Evolutionary conservation across 2,329 filamentous ascomycete species (phyloP).

Genomic region (Phialophora tarda): DNA sequence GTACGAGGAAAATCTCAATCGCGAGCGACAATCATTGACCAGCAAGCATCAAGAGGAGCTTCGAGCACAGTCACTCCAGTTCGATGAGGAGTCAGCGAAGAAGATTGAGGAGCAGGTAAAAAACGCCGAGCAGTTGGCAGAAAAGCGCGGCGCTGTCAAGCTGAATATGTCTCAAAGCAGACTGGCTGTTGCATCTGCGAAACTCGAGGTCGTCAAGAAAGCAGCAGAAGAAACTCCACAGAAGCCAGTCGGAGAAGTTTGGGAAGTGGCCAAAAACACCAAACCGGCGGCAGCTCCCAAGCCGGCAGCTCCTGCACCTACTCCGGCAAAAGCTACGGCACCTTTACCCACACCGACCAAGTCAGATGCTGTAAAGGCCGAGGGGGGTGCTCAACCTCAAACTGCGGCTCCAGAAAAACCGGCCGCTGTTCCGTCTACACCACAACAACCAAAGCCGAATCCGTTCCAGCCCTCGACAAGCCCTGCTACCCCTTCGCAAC

Average conservation of each 20-base stretch:
- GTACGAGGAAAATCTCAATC: conserved; percentile 48
- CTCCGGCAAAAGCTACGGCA: conserved; percentile 28
- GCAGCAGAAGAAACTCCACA: conserved; percentile 86
- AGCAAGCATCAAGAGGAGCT: conserved; percentile 61
- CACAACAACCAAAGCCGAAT: conserved; percentile 15
- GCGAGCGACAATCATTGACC: conserved; percentile 50
- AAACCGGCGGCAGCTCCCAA: conserved; percentile 52
- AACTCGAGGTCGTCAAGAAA: conserved; percentile 77
- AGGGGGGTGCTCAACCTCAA: conserved; percentile 28
- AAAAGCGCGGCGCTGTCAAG: conserved; percentile 75
- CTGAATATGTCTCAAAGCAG: conserved; percentile 81
- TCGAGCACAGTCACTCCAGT: conserved; percentile 68
- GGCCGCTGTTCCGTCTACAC: conserved; percentile 30
- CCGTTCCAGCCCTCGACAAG: background rate
- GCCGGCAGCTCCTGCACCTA: conserved; percentile 20
- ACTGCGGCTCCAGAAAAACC: conserved; percentile 33
- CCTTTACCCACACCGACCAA: conserved; percentile 24
- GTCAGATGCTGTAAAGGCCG: conserved; percentile 27
- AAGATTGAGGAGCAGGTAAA: conserved; percentile 58
- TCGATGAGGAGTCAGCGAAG: conserved; percentile 45
- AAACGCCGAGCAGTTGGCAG: conserved; percentile 62
- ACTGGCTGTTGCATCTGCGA: conserved; percentile 67
- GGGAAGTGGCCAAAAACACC: conserved; percentile 75
- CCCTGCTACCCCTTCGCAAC: background rate
- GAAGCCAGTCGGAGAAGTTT: conserved; percentile 82